These are phyloP conservation scores for Kuraishia hungarica DNA, from an alignment of 805 yeast genomes.

Conservation along the genomic window DNA sequence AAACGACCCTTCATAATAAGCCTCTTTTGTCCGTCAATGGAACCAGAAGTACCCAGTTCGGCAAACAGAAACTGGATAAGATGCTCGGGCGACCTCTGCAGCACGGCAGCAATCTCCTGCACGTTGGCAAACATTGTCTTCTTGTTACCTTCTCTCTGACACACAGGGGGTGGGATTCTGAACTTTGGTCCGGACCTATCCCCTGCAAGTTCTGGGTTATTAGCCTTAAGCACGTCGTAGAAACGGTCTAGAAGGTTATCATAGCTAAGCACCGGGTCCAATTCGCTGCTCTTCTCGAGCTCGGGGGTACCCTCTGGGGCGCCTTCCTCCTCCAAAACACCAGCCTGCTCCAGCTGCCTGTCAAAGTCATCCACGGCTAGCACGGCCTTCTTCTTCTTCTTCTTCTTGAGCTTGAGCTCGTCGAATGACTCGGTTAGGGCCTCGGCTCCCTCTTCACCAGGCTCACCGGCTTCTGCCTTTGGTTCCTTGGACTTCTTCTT, in stretches of 20 bases:
- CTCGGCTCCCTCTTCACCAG: conserved; percentile 22
- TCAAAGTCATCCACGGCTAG: conserved; percentile 75
- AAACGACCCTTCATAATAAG: conserved; percentile 96
- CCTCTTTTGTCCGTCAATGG: conserved; percentile 96
- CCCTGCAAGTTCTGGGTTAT: conserved; percentile 98
- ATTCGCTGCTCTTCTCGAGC: conserved; percentile 16
- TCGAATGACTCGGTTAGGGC: conserved; percentile 53
- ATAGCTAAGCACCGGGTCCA: conserved; percentile 30
- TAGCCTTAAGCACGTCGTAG: conserved; percentile 76
- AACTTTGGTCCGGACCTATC: conserved; percentile 88
- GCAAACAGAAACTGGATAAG: conserved; percentile 94
- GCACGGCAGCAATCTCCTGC: conserved; percentile 85
- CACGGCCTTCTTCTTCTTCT: conserved; percentile 53
- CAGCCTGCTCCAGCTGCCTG: conserved; percentile 83
- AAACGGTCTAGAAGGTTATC: conserved; percentile 74
- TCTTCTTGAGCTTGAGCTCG: conserved; percentile 73
- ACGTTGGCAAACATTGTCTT: conserved; percentile 95
- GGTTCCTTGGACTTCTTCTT: conserved; percentile 60
- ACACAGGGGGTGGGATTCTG: conserved; percentile 95
- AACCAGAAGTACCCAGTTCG: conserved; percentile 98
- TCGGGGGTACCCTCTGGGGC: conserved; percentile 20
- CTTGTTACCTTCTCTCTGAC: conserved; percentile 95
- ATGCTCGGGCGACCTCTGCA: conserved; percentile 96
- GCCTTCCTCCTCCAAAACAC: conserved; percentile 49
- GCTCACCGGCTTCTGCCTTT: conserved; percentile 21